Evolutionary conservation across 805 yeast species (phyloP).

Genomic region (Kodamaea neixiangensis): DNA sequence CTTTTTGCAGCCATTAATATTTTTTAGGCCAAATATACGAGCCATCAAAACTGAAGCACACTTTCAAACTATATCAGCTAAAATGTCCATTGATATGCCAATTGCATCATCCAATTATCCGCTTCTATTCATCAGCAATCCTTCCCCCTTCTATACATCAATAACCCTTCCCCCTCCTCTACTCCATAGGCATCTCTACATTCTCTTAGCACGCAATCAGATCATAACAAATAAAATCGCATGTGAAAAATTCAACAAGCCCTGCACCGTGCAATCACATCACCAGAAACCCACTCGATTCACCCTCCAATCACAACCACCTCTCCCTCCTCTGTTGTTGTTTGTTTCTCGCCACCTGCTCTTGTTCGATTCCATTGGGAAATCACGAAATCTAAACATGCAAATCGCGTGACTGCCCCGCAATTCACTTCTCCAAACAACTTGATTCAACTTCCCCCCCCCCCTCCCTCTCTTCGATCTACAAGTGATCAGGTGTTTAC

Average conservation of each 20-base stretch:
- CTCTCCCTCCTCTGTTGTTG: background rate
- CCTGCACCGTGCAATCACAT: too few species aligned
- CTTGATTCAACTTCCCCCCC: background rate
- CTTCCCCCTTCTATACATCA: too few species aligned
- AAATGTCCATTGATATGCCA: background rate
- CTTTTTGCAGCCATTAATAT: background rate
- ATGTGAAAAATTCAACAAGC: too few species aligned
- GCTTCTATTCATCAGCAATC: too few species aligned
- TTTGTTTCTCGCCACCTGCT: background rate
- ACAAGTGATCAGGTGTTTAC: background rate
- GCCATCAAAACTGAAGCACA: background rate
- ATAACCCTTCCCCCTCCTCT: too few species aligned
- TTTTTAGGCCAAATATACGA: background rate
- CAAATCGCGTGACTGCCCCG: background rate
- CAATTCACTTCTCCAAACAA: background rate
- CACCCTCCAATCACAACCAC: too few species aligned
- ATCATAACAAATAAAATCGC: too few species aligned
- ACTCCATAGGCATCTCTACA: too few species aligned
- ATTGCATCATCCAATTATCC: too few species aligned
- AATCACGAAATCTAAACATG: background rate
- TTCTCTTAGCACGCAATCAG: too few species aligned
- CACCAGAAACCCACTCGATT: too few species aligned
- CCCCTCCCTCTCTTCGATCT: background rate
- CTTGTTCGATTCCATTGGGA: background rate
- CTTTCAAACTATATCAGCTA: background rate